Conservation (phyloP, 768 basidiomycete species). For the Megacollybia marginata region DNA sequence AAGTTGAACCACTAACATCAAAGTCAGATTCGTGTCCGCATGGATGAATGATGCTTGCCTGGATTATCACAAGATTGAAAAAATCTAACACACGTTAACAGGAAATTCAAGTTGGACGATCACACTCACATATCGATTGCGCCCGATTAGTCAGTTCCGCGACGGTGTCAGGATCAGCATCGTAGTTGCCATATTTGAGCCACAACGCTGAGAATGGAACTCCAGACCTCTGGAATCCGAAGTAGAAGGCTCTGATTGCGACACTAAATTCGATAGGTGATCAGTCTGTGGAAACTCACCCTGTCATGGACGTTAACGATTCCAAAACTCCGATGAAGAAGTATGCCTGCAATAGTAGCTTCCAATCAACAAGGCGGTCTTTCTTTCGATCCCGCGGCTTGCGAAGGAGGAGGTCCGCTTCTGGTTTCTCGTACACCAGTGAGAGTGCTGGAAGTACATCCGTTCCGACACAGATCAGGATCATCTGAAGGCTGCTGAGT, state of each 20-base stretch:
- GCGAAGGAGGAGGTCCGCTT: constrained; percentile 46
- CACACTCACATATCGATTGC: neutral
- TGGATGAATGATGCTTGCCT: neutral
- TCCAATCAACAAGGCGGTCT: constrained; percentile 47
- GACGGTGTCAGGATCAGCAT: constrained; percentile 25
- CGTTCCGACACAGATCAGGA: constrained; percentile 48
- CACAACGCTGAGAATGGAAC: constrained; percentile 39
- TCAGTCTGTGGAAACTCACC: constrained; percentile 18
- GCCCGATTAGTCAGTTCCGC: neutral
- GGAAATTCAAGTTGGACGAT: neutral
- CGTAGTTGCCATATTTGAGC: constrained; percentile 38
- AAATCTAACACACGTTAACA: neutral
- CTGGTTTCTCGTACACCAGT: constrained; percentile 53
- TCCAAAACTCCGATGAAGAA: constrained; percentile 45
- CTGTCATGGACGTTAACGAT: constrained; percentile 38
- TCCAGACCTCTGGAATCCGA: constrained; percentile 32
- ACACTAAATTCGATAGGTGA: constrained; percentile 8
- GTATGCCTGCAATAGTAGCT: constrained; percentile 50
- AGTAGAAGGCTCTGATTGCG: constrained; percentile 30
- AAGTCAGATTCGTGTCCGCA: neutral
- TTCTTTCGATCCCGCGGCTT: constrained; percentile 49
- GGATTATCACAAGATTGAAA: neutral
- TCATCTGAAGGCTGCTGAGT: constrained; percentile 33
- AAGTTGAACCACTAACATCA: constrained; percentile 43
- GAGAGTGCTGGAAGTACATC: constrained; percentile 51